Evolutionary conservation across 306 rosid species (phyloP), one percentile per base, ranked within the genome.

Genomic region (Ceratonia siliqua): DNA sequence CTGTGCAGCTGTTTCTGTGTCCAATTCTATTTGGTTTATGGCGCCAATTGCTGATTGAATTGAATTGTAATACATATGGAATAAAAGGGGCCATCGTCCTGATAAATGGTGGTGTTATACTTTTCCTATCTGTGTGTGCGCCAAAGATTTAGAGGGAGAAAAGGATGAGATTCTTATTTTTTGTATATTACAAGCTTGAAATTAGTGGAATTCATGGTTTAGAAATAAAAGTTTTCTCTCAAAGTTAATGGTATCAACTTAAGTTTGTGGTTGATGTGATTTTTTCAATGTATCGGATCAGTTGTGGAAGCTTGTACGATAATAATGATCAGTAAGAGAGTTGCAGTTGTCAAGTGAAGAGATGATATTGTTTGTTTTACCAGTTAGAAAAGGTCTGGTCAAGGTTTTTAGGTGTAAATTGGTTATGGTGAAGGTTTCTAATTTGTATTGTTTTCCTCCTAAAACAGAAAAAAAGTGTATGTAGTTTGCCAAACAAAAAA

Each of bases 1-100:
- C 67, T 81, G 78, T 81, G 74, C 53, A 32, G 77, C 70, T 83
- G 81, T 83, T 57, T 83, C 53, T 80, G 70, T 75, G 49, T 82
- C 84, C 70, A 3, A 17, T 62, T 55, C 79, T 39, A 66, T 74
- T 35, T 24, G 42, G 66, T 77, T 54, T 79, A 5, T 80, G 66
- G 71, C 55, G 49, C 67, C 45, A 49, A 54, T 73, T 74, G 69
- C 73, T 76, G 25, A 21, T 73, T 70, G 77, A 72, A 53, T 79
- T 85, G 78, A 54, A 73, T 73, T 87, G 82, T 82, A 87, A 83
- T 59, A 52, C 38, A 50, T 39, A 46, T 74, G 18, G 66, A 57
- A 64, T 58, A 49, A 46, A 62, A 79, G 46, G 17, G 64, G 54
- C 42, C 28, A 64, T 78, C 41, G 1, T 42, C 41, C 38, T 62